Evolutionary conservation across 1,284 basidiomycete species (phyloP).

Genomic region (Tremellales sp.): DNA sequence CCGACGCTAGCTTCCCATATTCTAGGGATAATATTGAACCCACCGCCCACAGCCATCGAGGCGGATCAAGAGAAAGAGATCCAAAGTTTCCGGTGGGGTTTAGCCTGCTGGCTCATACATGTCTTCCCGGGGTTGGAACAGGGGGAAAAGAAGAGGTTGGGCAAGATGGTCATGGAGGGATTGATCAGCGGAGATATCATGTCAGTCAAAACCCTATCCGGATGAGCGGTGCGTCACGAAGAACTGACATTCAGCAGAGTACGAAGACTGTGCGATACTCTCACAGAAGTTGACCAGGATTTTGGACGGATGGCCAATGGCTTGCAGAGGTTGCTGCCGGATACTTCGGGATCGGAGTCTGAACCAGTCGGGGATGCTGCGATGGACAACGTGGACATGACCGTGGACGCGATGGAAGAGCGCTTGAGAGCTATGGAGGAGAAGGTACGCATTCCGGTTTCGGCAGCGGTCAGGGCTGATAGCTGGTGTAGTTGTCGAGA

Average conservation of each 20-base stretch:
- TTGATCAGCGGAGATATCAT: slow-evolving; percentile 1
- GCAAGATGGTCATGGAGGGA: not conserved
- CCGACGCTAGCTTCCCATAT: slow-evolving; percentile 56
- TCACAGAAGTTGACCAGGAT: not conserved
- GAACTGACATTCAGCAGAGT: not conserved
- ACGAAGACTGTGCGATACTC: not conserved
- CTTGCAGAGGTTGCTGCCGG: not conserved
- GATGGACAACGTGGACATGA: slow-evolving; percentile 1
- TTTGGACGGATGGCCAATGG: not conserved
- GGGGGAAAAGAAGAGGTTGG: slow-evolving; percentile 5
- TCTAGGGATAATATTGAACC: slow-evolving; percentile 48
- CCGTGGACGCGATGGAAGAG: slow-evolving; percentile 20
- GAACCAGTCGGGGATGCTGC: not conserved
- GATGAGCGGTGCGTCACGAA: not conserved
- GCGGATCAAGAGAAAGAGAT: slow-evolving; percentile 7
- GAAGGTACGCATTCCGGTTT: slow-evolving; percentile 6
- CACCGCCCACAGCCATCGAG: slow-evolving; percentile 1
- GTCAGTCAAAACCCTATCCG: slow-evolving; percentile 4
- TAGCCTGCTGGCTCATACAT: slow-evolving; percentile 8
- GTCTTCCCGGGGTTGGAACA: slow-evolving; percentile 1
- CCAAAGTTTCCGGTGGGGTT: slow-evolving; percentile 8
- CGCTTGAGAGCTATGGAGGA: slow-evolving; percentile 18
- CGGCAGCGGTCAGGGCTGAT: slow-evolving; percentile 2
- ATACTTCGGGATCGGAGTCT: not conserved
- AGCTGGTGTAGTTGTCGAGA: slow-evolving; percentile 4